These are phyloP conservation scores for Kuraishia piskuri DNA, from an alignment of 805 yeast species.

Conservation along the genomic window DNA sequence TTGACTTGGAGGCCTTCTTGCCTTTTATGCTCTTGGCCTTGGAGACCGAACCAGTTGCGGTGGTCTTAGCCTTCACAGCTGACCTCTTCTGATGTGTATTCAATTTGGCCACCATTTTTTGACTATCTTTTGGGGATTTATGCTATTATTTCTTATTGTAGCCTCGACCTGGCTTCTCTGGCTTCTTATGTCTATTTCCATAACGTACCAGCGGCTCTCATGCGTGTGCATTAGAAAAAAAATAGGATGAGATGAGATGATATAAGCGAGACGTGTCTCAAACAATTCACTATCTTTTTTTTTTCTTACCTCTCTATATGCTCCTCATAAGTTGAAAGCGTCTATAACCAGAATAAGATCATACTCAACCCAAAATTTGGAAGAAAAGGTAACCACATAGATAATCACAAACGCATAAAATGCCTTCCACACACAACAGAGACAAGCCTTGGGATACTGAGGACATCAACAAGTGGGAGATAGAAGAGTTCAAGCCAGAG, in stretches of 20 bases:
- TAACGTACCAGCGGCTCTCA: neutral
- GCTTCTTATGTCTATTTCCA: no score
- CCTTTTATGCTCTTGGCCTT: conserved; percentile 3
- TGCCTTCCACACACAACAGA: conserved; percentile 89
- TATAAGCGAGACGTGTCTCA: neutral
- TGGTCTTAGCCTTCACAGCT: neutral
- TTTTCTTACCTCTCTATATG: neutral
- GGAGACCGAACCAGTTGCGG: conserved; percentile 2
- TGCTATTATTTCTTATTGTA: no score
- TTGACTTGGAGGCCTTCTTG: conserved; percentile 13
- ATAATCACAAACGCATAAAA: conserved; percentile 18
- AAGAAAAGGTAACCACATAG: neutral
- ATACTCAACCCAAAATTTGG: no score
- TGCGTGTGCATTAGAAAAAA: neutral
- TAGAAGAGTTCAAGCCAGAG: conserved; percentile 82
- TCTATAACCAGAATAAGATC: no score
- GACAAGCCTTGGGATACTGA: conserved; percentile 98
- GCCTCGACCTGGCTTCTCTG: no score
- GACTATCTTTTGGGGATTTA: no score
- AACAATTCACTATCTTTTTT: conserved; percentile 1
- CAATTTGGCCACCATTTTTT: neutral
- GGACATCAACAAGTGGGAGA: conserved; percentile 88
- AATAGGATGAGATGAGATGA: neutral
- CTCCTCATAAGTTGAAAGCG: no score
- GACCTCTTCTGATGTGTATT: neutral